These are phyloP conservation scores for Ganoderma lingzhi DNA, from an alignment of 1,284 basidiomycete species.

Conservation along the genomic window DNA sequence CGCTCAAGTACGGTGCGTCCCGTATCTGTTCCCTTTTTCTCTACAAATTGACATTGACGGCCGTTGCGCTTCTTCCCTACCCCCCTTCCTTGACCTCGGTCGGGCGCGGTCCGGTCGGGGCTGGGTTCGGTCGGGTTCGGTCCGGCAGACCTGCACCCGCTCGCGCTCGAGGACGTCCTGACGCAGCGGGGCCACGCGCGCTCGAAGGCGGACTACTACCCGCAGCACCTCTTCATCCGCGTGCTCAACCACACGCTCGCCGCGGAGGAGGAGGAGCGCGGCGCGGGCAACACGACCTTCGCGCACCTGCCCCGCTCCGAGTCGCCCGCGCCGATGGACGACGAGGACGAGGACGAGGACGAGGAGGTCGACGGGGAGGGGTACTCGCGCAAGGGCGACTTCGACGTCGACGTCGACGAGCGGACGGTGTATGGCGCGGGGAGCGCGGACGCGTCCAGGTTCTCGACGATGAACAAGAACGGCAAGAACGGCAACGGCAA, in stretches of 20 bases:
- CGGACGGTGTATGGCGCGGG: constrained; percentile 36
- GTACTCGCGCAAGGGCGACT: constrained; percentile 13
- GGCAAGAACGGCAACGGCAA: constrained; percentile 14
- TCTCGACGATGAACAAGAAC: constrained; percentile 32
- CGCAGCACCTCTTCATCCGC: constrained; percentile 71
- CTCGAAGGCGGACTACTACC: constrained; percentile 77
- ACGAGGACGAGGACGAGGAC: constrained; percentile 32
- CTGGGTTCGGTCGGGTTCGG: too few relatives aligned
- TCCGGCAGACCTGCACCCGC: constrained; percentile 67
- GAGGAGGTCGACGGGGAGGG: constrained; percentile 37
- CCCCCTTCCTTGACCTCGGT: too few relatives aligned
- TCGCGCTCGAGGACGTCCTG: constrained; percentile 74
- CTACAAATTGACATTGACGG: too few relatives aligned
- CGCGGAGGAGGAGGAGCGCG: constrained; percentile 38
- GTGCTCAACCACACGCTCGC: constrained; percentile 65
- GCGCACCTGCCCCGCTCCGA: constrained; percentile 50
- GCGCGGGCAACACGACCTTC: constrained; percentile 32
- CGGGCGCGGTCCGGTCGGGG: too few relatives aligned
- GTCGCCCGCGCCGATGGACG: constrained; percentile 48
- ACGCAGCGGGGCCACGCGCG: constrained; percentile 61
- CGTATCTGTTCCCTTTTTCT: neutral
- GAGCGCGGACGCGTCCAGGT: constrained; percentile 36
- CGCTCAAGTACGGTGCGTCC: constrained; percentile 63
- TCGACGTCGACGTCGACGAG: constrained; percentile 36
- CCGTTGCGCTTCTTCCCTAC: too few relatives aligned